Evolutionary conservation across 768 basidiomycete genomes (phyloP).

Genomic region (Rhizopogon sp.): DNA sequence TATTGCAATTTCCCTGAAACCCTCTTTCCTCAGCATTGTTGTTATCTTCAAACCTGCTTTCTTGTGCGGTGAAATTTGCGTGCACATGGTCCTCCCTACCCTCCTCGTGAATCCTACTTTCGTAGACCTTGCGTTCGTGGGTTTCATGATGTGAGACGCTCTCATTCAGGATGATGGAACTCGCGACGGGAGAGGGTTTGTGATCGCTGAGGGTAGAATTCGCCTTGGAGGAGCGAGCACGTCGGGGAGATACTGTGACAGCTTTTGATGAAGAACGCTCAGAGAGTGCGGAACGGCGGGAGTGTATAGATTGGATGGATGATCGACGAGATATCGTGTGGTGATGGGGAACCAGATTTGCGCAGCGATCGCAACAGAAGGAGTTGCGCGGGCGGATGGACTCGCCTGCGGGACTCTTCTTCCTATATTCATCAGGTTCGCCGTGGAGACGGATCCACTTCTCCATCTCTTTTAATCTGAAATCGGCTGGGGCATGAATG

Average conservation of each 20-base stretch:
- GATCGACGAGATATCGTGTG: slow-evolving; percentile 26
- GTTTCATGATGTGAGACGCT: slow-evolving; percentile 7
- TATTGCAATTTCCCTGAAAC: slow-evolving; percentile 5
- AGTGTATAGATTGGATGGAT: slow-evolving; percentile 16
- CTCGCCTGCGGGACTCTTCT: slow-evolving; percentile 15
- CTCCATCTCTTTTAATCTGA: slow-evolving; percentile 75
- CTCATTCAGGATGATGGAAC: slow-evolving; percentile 9
- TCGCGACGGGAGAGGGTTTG: slow-evolving; percentile 10
- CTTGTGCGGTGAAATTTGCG: neutral
- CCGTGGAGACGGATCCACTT: slow-evolving; percentile 62
- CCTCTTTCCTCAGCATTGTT: slow-evolving; percentile 11
- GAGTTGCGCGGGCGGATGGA: slow-evolving; percentile 21
- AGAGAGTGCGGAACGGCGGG: slow-evolving; percentile 18
- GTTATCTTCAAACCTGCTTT: slow-evolving; percentile 4
- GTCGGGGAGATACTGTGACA: slow-evolving; percentile 13
- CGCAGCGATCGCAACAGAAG: slow-evolving; percentile 29
- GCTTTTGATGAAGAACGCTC: slow-evolving; percentile 11
- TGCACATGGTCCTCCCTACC: neutral
- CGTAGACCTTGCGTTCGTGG: slow-evolving; percentile 14
- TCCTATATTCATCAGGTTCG: slow-evolving; percentile 16
- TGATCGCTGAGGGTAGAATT: slow-evolving; percentile 1
- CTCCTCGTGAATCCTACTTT: slow-evolving; percentile 5
- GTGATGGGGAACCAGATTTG: slow-evolving; percentile 28
- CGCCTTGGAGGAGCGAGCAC: slow-evolving; percentile 9
- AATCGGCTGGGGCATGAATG: slow-evolving; percentile 64